A percentile compares a stretch with the other conserved stretches of the same genome.
phyloP scores from a whole-genome alignment of 176 grass and related monocot genomes.

The Aegilops speltoides region DNA sequence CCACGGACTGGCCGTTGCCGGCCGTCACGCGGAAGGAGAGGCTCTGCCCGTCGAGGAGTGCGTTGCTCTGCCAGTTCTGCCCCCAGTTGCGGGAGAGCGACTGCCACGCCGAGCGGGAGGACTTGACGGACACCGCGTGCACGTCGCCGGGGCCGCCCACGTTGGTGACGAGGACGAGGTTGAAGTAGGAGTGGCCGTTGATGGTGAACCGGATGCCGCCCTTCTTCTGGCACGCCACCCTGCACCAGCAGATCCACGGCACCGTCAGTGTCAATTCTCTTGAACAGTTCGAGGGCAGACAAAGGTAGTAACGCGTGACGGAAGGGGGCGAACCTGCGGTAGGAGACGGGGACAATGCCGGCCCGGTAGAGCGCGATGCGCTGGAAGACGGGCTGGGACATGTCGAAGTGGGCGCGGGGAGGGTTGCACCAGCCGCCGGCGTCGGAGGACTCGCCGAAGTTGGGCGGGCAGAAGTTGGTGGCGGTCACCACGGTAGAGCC shows the following conservation, averaged over 20 bases:
- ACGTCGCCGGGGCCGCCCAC: conserved; percentile 82
- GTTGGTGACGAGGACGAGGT: conserved; percentile 82
- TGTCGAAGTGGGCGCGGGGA: conserved; percentile 77
- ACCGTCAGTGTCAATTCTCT: background rate
- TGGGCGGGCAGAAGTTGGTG: conserved; percentile 95
- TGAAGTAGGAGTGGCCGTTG: conserved; percentile 95
- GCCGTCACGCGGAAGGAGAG: conserved; percentile 65
- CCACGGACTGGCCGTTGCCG: conserved; percentile 52
- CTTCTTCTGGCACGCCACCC: conserved; percentile 78
- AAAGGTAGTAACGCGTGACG: accelerated
- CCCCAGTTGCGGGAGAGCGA: conserved; percentile 83
- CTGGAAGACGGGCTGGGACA: conserved; percentile 83
- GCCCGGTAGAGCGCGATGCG: conserved; percentile 79
- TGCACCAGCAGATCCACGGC: background rate
- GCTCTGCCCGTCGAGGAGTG: conserved; percentile 47
- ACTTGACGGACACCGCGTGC: conserved; percentile 58
- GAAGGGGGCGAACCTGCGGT: conserved; percentile 40
- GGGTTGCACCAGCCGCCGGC: conserved; percentile 95
- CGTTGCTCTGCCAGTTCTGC: conserved; percentile 90
- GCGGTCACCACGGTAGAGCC: conserved; percentile 79
- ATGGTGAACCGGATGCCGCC: conserved; percentile 84
- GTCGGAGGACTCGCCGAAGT: conserved; percentile 67
- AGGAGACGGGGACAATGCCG: conserved; percentile 85
- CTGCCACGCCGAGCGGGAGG: conserved; percentile 45
- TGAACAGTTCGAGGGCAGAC: background rate